phyloP scores from a whole-genome alignment of 139 green algal species.

The Pleodorina starrii region DNA sequence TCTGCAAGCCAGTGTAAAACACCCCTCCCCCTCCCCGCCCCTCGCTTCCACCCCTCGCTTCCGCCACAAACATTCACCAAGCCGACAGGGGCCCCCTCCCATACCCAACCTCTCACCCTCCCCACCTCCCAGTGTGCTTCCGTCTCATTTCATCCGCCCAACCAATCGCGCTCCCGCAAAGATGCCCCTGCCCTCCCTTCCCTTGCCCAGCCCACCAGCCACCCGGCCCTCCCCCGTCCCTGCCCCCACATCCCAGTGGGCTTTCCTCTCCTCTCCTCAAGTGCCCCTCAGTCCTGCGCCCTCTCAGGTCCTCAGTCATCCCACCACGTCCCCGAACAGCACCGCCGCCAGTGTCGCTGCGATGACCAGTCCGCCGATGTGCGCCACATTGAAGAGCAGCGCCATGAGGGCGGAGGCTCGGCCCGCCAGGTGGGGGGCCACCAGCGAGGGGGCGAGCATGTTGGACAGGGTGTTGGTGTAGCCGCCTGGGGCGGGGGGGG shows the following conservation, averaged over 20 bases:
- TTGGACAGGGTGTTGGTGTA: constrained; percentile 74
- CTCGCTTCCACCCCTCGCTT: no score
- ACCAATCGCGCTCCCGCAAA: no score
- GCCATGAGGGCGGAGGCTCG: constrained; percentile 74
- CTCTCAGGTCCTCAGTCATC: background rate
- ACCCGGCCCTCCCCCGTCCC: background rate
- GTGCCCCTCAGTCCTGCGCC: no score
- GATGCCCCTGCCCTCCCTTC: no score
- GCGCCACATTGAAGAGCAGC: constrained; percentile 69
- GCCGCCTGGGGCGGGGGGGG: constrained; percentile 40
- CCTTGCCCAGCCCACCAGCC: no score
- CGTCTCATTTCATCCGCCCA: no score
- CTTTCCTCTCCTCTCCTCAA: background rate
- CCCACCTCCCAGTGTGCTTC: no score
- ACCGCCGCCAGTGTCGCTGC: constrained; percentile 61
- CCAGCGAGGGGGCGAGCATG: constrained; percentile 71
- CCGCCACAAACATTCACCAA: no score
- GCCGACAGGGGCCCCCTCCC: no score
- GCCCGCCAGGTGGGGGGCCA: constrained; percentile 58
- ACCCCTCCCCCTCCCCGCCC: no score
- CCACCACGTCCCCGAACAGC: constrained; percentile 66
- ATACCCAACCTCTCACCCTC: no score
- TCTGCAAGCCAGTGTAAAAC: no score
- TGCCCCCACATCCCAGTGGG: background rate
- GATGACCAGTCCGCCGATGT: constrained; percentile 71